These are phyloP conservation scores for Pleurozium schreberi DNA, from an alignment of 225 moss, liverwort and hornwort genomes.

Conservation along the genomic window DNA sequence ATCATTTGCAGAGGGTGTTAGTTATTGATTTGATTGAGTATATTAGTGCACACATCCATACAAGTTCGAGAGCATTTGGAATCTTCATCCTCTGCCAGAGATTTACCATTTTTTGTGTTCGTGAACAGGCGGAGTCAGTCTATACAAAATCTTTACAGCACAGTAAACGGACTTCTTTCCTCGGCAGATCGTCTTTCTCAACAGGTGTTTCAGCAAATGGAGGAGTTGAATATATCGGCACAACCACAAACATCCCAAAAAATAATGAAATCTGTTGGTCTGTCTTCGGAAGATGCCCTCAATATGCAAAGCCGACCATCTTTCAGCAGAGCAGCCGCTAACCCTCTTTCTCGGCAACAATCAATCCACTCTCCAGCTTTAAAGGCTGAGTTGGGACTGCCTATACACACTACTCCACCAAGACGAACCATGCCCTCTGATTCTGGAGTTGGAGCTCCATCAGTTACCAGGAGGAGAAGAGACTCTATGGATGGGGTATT, in stretches of 20 bases:
- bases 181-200: conserved; percentile 83
- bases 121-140: conserved; percentile 69
- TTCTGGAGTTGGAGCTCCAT: conserved; percentile 49
- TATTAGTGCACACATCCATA: background rate
- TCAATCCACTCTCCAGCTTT: conserved; percentile 52
- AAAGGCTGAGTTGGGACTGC: conserved; percentile 26
- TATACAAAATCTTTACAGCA: conserved; percentile 82
- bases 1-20: background rate
- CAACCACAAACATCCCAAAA: conserved; percentile 45
- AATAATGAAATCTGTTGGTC: conserved; percentile 78
- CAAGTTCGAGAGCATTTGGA: background rate
- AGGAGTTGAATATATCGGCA: conserved; percentile 53
- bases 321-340: conserved; percentile 9
- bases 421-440: conserved; percentile 43
- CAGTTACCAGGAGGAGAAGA: conserved; percentile 79
- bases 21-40: background rate
- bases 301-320: conserved; percentile 20
- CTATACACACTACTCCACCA: conserved; percentile 36
- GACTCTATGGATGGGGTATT: conserved; percentile 95
- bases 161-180: conserved; percentile 88
- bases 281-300: conserved; percentile 32
- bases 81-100: background rate
- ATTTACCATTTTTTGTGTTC: conserved; percentile 1
- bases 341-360: conserved; percentile 38
- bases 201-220: conserved; percentile 77